Percentiles rank a stretch among this genome's conserved stretches.
Conservation (phyloP, 2,329 filamentous ascomycete genomes). For the Stagonosporopsis cucurbitacearum region DNA sequence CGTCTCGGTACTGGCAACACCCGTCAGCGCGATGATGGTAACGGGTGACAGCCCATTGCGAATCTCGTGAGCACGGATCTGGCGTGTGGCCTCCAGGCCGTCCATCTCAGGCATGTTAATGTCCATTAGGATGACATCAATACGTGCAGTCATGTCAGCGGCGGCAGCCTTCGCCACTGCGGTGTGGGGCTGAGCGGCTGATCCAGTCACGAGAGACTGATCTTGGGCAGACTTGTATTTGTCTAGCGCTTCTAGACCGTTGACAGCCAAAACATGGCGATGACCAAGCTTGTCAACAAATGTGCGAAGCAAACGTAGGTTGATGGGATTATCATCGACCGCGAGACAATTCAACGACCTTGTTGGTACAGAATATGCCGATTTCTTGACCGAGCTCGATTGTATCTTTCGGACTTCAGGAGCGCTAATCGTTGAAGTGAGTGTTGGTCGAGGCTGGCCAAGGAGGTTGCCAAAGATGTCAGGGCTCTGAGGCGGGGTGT, state of each 20-base stretch:
- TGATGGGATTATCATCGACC: slow-evolving; percentile 52
- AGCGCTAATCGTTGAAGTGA: slow-evolving; percentile 40
- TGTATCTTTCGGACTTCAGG: slow-evolving; percentile 38
- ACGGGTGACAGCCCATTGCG: slow-evolving; percentile 51
- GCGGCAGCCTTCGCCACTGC: slow-evolving; percentile 3
- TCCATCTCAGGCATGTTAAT: slow-evolving; percentile 50
- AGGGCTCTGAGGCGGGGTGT: slow-evolving; percentile 23
- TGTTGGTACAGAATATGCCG: slow-evolving; percentile 22
- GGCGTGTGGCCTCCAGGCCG: slow-evolving; percentile 50
- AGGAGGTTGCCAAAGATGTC: slow-evolving; percentile 10
- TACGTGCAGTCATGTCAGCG: slow-evolving; percentile 15
- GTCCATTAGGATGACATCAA: slow-evolving; percentile 46
- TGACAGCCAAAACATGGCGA: slow-evolving; percentile 40
- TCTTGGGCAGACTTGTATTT: slow-evolving; percentile 33
- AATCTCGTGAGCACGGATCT: slow-evolving; percentile 55
- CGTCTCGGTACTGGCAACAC: slow-evolving; percentile 58
- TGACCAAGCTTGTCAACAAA: slow-evolving; percentile 47
- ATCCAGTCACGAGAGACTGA: slow-evolving; percentile 2
- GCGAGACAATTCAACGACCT: slow-evolving; percentile 42
- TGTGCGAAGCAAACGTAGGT: slow-evolving; percentile 46
- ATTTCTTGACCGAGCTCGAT: slow-evolving; percentile 26
- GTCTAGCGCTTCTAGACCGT: slow-evolving; percentile 48
- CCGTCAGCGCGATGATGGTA: slow-evolving; percentile 61
- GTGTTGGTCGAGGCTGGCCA: slow-evolving; percentile 31
- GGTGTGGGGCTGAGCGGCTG: slow-evolving; percentile 10